Percentiles rank a stretch among this genome's conserved stretches.
These are phyloP conservation scores for Nannochloris sp. DNA, from an alignment of 139 green algal species.

Conservation along the genomic window DNA sequence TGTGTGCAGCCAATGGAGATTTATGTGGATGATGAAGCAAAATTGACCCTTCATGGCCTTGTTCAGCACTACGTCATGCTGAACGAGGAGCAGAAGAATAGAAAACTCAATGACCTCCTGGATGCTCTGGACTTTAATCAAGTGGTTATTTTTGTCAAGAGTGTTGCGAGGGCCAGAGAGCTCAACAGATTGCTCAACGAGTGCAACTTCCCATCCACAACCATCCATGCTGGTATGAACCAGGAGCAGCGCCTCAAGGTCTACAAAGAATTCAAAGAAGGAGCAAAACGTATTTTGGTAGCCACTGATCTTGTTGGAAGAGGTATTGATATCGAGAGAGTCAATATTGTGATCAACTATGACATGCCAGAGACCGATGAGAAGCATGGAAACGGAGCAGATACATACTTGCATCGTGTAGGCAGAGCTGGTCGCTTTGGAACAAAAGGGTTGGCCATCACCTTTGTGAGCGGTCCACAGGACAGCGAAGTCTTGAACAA, in stretches of 20 bases:
- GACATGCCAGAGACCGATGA: slow-evolving; percentile 96
- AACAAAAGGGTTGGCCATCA: slow-evolving; percentile 98
- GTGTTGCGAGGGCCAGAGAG: slow-evolving; percentile 63
- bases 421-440: slow-evolving; percentile 94
- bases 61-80: slow-evolving; percentile 99
- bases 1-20: slow-evolving; percentile 69
- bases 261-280: slow-evolving; percentile 97
- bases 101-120: slow-evolving; percentile 97
- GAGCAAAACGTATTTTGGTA: slow-evolving; percentile 94
- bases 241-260: slow-evolving; percentile 82
- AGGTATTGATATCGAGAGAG: slow-evolving; percentile 98
- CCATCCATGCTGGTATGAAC: slow-evolving; percentile 77
- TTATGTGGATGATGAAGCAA: slow-evolving; percentile 92
- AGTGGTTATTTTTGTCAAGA: slow-evolving; percentile 93
- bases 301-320: slow-evolving; percentile 94
- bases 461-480: slow-evolving; percentile 84
- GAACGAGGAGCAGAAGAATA: slow-evolving; percentile 96
- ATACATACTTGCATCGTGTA: slow-evolving; percentile 98
- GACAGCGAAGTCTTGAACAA: slow-evolving; percentile 79
- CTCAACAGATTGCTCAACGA: slow-evolving; percentile 91
- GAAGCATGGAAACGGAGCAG: slow-evolving; percentile 80
- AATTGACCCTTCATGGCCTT: slow-evolving; percentile 98
- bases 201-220: slow-evolving; percentile 97
- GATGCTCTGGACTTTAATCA: slow-evolving; percentile 99
- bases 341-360: slow-evolving; percentile 99